Base-by-base conservation (phyloP, 2,329 filamentous ascomycete genomes). In the Botrytis cinerea region DNA sequence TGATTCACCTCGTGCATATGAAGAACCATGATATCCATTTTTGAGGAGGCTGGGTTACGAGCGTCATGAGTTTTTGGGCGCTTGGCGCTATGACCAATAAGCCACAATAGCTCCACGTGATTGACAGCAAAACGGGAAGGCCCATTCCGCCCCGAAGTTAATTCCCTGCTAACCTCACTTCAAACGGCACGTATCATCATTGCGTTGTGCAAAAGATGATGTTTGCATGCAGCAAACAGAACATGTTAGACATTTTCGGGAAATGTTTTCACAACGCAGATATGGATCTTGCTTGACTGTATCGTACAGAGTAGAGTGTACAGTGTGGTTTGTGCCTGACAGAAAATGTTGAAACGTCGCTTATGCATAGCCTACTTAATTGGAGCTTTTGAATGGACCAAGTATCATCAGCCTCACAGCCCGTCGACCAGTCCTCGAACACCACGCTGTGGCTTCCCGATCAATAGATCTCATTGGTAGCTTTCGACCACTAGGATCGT, bases 1-100 rank as follows among this genome's bases (percentile, higher is more conserved):
- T 73, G 54, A 73, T 63, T 73, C 72, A 73, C 72, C 5, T 28
- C n/a, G 62, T 61, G 45, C 38, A 57, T 28, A 9, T 45, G 57
- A 28, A 28, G 32, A 16, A 22, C 46, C 5, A 1, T n/a, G 9
- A 61, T 61, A 61, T 69, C 62, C 71, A 72, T 68, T 43, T 69
- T 72, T 51, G 63, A 70, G 72, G 72, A 45, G 72, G 72, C 72
- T 73, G 71, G 62, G 66, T 72, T 63, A 43, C 48, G 64, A 68
- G 35, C 48, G 35, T 67, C 46, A 43, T 32, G 16, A 32, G 25
- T 28, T 57, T 68, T 68, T 57, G 25, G 25, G 25, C 64, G 35
- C 64, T 43, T 43, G 35, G 35, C 66, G 35, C 66, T 57, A 16
- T n/a, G 66, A 43, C 48, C 64, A 68, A 28, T 57, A 32, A 57